These are phyloP conservation scores for Tilletia horrida DNA, from an alignment of 1,284 basidiomycete genomes.

Conservation along the genomic window DNA sequence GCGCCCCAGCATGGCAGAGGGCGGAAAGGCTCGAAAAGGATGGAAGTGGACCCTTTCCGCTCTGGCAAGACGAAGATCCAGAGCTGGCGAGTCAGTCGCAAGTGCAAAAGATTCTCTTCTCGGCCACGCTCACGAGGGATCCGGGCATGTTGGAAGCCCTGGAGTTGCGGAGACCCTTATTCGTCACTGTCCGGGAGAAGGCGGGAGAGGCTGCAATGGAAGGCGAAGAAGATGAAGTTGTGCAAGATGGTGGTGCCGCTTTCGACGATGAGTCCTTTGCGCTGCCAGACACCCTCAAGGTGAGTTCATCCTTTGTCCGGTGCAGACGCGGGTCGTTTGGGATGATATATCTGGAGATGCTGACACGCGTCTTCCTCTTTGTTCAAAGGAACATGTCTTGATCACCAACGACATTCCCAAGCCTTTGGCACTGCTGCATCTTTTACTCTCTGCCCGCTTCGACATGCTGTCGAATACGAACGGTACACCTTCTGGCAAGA, in stretches of 20 bases:
- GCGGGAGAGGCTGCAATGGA: constrained; percentile 31
- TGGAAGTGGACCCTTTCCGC: neutral
- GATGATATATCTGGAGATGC: neutral
- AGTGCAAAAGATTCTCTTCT: constrained; percentile 94
- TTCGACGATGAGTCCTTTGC: constrained; percentile 55
- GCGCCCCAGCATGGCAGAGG: constrained; percentile 14
- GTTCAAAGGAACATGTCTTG: constrained; percentile 65
- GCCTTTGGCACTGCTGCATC: constrained; percentile 82
- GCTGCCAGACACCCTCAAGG: constrained; percentile 25
- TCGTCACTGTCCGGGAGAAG: constrained; percentile 72
- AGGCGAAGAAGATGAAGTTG: constrained; percentile 56
- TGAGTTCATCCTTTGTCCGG: too few species aligned
- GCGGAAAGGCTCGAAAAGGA: neutral
- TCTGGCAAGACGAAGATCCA: constrained; percentile 8
- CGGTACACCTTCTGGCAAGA: neutral
- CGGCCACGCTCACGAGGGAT: constrained; percentile 90
- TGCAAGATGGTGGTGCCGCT: constrained; percentile 62
- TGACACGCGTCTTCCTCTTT: neutral
- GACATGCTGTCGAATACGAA: neutral
- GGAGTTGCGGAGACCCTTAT: constrained; percentile 74
- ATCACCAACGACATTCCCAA: constrained; percentile 76
- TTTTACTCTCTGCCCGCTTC: constrained; percentile 63
- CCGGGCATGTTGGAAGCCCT: constrained; percentile 85
- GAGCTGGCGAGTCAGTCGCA: constrained; percentile 4
- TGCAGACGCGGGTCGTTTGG: neutral